Conservation (phyloP, 2,329 filamentous ascomycete species). For the Colletotrichum brevisporum region DNA sequence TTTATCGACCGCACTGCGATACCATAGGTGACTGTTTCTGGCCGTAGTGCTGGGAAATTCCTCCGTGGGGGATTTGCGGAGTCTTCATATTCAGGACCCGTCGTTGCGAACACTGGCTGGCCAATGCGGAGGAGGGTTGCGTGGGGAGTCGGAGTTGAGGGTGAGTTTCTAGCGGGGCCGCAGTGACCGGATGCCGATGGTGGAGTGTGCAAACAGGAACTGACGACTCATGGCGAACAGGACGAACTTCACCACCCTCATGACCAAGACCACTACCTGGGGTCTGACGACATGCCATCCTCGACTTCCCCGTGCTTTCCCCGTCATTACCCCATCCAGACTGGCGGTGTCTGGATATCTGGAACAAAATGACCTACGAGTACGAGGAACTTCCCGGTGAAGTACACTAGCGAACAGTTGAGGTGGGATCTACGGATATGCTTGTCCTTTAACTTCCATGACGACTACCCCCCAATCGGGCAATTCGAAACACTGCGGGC, state of each 20-base stretch:
- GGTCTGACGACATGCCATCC: constrained; percentile 14
- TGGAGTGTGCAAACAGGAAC: constrained; percentile 4
- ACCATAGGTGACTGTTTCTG: not conserved
- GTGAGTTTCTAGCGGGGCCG: not conserved
- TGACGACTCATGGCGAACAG: constrained; percentile 21
- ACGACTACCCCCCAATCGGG: not conserved
- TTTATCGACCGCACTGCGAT: not conserved
- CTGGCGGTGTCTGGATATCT: not conserved
- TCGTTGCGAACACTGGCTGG: not conserved
- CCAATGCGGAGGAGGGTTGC: not conserved
- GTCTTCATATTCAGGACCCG: not conserved
- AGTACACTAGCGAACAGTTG: no score
- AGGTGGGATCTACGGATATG: not conserved
- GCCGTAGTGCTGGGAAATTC: not conserved
- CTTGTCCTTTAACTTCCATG: not conserved
- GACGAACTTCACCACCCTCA: constrained; percentile 10
- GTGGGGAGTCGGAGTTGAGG: not conserved
- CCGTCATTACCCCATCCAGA: constrained; percentile 14
- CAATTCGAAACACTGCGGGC: not conserved
- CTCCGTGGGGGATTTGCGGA: constrained; percentile 21
- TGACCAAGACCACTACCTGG: constrained; percentile 1
- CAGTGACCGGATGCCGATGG: not conserved
- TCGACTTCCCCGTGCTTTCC: constrained; percentile 8
- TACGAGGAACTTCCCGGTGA: not conserved
- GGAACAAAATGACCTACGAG: not conserved